Base-by-base conservation (phyloP, 139 green algal species). In the Coccomyxa sp. region DNA sequence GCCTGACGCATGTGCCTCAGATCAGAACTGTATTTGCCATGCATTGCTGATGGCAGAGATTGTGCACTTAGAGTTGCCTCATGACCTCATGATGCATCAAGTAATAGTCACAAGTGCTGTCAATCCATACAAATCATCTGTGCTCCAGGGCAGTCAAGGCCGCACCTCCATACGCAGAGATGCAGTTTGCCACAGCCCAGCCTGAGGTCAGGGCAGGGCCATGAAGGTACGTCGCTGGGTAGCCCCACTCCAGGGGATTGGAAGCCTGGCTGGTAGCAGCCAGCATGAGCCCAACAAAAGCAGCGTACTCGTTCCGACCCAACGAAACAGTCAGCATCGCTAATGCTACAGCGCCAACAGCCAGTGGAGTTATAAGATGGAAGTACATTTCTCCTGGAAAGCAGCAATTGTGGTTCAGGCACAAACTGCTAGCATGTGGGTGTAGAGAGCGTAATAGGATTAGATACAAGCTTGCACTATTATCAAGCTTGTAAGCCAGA, bases 221-320 rank as follows among this genome's bases (percentile, higher is more conserved):
- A 77, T 68, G 40, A 31, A 77, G 9, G 9, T 77, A 77, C 39
- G 73, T 77, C 8, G 73, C 73, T 41, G 73, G 73, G 31, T 77
- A 77, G n/a, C 73, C 39, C 73, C 73, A 77, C 31, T 77, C 73
- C 7, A 77, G n/a, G 16, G 73, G 73, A 29, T 77, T 77, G 39
- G 73, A 77, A 2, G 73, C 73, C 73, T 77, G 73, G 40, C 40
- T 69, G 73, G 73, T 69, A 29, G 39, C 40, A 39, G 39, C 68
- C n/a, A 77, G 73, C 8, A 55, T 77, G 9, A 77, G 40, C 0
- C 38, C 73, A n/a, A 77, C 37, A n/a, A 77, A 77, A 2, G 73
- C 73, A 8, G 39, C 29, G 0, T 39, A 55, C n/a, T 39, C 35
- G 29, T 68, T 38, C 24, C 39, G 27, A 2, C n/a, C 73, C 6